Evolutionary conservation across 2,329 filamentous ascomycete genomes (phyloP).

Genomic region (Camillea tinctor): DNA sequence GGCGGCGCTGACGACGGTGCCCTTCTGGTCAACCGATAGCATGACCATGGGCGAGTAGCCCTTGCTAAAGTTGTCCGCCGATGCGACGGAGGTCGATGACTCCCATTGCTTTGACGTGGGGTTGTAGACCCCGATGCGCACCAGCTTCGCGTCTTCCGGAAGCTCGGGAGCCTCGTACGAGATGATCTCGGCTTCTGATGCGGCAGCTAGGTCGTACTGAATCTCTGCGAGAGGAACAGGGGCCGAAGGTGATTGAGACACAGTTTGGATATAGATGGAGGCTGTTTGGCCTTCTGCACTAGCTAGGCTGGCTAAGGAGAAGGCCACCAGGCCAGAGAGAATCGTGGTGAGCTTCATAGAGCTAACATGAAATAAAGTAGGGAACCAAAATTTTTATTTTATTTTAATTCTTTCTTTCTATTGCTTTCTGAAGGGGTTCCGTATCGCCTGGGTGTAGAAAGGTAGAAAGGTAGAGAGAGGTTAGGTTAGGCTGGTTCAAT

Average conservation of each 20-base stretch:
- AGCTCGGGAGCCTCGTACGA: slow-evolving; percentile 59
- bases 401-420: not conserved
- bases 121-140: slow-evolving; percentile 61
- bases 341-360: slow-evolving; percentile 43
- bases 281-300: slow-evolving; percentile 41
- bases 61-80: slow-evolving; percentile 57
- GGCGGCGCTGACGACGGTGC: slow-evolving; percentile 49
- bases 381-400: not conserved
- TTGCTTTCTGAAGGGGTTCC: too few species aligned
- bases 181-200: slow-evolving; percentile 45
- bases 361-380: slow-evolving; percentile 12
- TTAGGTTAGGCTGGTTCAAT: too few species aligned
- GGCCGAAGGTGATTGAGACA: slow-evolving; percentile 35
- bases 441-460: too few species aligned
- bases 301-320: slow-evolving; percentile 37
- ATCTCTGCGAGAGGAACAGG: slow-evolving; percentile 55
- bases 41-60: slow-evolving; percentile 59
- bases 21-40: slow-evolving; percentile 46
- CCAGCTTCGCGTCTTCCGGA: slow-evolving; percentile 43
- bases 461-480: too few species aligned
- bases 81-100: slow-evolving; percentile 55
- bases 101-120: slow-evolving; percentile 45
- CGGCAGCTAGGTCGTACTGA: slow-evolving; percentile 49
- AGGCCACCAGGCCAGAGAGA: slow-evolving; percentile 42
- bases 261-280: slow-evolving; percentile 54